Evolutionary conservation across 2,329 filamentous ascomycete genomes (phyloP), one percentile per base, ranked within the genome.

Genomic region (Alternaria sp.): DNA sequence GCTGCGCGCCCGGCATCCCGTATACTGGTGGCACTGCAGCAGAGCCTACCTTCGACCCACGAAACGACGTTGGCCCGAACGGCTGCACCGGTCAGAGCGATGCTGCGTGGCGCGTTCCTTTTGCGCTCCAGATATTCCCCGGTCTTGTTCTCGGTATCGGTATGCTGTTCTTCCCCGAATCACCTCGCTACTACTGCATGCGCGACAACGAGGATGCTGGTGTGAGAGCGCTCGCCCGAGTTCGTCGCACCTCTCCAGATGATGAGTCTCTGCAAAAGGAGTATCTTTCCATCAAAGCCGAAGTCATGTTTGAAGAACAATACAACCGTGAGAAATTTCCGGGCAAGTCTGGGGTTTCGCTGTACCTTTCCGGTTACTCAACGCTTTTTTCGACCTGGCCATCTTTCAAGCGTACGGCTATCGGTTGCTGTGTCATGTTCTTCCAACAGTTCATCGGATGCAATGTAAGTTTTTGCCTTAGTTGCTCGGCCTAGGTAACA

Each of bases 101-200:
- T 47, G 63, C 69, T 21, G 45, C 69, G 10, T 74, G 71, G 72
- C 90, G 92, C 66, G 92, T 96, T 60, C 91, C 92, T 57, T 93
- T 96, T 68, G 89, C 81, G 57, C 83, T 96, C 51, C 93, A 96
- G 82, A 91, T 95, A 80, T 81, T 88, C 61, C 96, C 91, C 89
- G 92, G 90, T 53, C 46, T 93, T 45, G 90, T 96, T 66, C 89
- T 96, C 28, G 91, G 82, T 25, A 76, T 77, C 45, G 93, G 93
- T 74, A 83, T 85, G 77, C 75, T 77, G 21, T 71, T 65, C 49
- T 71, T 67, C 19, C 72, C 72, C 2, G 71, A 75, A 28, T 70
- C 67, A 15, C 72, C 72, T 19, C 67, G 73, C 9, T 77, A 71
- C 64, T 70, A 76, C 32, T 69, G 75, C 19, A 72, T 70, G 67